Evolutionary conservation across 306 rosid genomes (phyloP).

Genomic region (Lablab purpureus): DNA sequence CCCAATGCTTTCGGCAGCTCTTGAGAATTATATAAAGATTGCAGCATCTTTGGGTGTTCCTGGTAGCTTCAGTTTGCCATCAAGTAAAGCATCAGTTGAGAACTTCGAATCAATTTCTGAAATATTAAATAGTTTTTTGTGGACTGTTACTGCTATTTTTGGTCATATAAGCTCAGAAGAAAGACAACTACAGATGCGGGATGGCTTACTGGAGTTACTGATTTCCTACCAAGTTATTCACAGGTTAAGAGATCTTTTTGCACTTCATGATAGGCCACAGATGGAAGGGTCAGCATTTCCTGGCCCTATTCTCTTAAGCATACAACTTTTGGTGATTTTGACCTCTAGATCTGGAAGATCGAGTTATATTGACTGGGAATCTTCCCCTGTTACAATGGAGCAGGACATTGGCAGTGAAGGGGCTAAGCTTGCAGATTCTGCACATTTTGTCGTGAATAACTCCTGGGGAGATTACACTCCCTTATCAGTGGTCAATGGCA

Average conservation of each 20-base stretch:
- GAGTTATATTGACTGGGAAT: constrained; percentile 76
- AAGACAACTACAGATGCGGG: constrained; percentile 93
- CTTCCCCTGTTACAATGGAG: constrained; percentile 48
- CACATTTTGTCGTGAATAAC: constrained; percentile 50
- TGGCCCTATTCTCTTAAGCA: constrained; percentile 80
- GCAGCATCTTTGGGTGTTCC: constrained; percentile 86
- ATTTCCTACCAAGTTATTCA: constrained; percentile 92
- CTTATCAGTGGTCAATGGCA: constrained; percentile 50
- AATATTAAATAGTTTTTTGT: constrained; percentile 83
- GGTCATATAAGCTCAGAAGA: constrained; percentile 83
- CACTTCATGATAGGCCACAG: constrained; percentile 98
- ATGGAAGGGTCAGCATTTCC: constrained; percentile 96
- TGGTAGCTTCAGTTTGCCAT: constrained; percentile 63
- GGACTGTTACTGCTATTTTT: constrained; percentile 80
- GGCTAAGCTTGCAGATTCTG: constrained; percentile 54
- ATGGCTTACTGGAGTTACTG: constrained; percentile 88
- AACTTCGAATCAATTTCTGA: constrained; percentile 86
- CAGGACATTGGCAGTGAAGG: constrained; percentile 58
- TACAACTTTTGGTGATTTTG: constrained; percentile 81
- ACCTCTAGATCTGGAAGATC: constrained; percentile 76
- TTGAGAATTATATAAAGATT: constrained; percentile 93
- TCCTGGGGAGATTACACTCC: constrained; percentile 58
- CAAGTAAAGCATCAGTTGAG: constrained; percentile 82
- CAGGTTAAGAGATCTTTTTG: constrained; percentile 92
- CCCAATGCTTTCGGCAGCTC: constrained; percentile 96